A percentile compares a stretch with the other conserved stretches of the same genome.
phyloP scores from a whole-genome alignment of 805 yeast species.

The Wickerhamiella nectarea region DNA sequence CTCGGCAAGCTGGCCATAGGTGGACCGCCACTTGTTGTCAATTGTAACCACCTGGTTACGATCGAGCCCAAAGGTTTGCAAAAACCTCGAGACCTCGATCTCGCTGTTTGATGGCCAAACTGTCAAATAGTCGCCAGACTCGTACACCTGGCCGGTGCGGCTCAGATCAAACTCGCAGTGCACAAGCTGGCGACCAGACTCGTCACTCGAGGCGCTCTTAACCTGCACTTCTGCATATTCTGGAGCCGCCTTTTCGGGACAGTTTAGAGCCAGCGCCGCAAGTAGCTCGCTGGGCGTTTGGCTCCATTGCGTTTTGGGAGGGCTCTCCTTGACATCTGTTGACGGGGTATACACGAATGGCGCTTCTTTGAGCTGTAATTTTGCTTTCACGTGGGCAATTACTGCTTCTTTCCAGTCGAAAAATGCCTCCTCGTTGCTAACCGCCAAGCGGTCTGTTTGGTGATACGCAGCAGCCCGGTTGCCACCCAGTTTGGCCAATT shows the following conservation, averaged over 20 bases:
- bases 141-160: slow-evolving; percentile 49
- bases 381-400: slow-evolving; percentile 43
- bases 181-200: slow-evolving; percentile 25
- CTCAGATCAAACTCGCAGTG: slow-evolving; percentile 68
- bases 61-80: slow-evolving; percentile 39
- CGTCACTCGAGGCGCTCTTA: not conserved
- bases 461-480: slow-evolving; percentile 48
- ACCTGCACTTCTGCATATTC: no score
- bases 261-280: not conserved
- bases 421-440: slow-evolving; percentile 71
- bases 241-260: slow-evolving; percentile 1
- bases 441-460: slow-evolving; percentile 71
- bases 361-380: slow-evolving; percentile 47
- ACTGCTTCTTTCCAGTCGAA: slow-evolving; percentile 64
- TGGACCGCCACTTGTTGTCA: slow-evolving; percentile 52
- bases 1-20: slow-evolving; percentile 57
- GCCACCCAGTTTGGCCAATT: slow-evolving; percentile 44
- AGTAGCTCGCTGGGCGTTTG: slow-evolving; percentile 4
- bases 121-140: slow-evolving; percentile 82
- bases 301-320: not conserved
- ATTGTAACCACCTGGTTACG: slow-evolving; percentile 34
- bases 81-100: slow-evolving; percentile 42
- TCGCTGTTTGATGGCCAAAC: slow-evolving; percentile 70
- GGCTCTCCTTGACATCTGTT: slow-evolving; percentile 34
- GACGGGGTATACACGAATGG: slow-evolving; percentile 56